These are phyloP conservation scores for Aspergillus olivimuriae DNA, from an alignment of 495 filamentous ascomycete genomes.

Conservation along the genomic window DNA sequence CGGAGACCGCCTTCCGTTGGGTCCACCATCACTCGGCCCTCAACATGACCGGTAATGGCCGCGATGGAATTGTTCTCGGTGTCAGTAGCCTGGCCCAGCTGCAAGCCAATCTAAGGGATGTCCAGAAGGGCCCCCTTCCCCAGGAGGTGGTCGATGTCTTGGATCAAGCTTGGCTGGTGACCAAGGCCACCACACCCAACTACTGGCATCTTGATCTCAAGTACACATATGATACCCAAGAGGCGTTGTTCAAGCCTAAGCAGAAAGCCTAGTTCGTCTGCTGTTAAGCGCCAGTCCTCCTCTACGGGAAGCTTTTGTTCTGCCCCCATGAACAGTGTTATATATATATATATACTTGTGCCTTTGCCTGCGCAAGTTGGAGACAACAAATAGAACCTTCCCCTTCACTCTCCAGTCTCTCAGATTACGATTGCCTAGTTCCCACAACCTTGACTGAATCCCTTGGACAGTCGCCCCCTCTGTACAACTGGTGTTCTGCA, in stretches of 20 bases:
- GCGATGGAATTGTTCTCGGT: slow-evolving; percentile 77
- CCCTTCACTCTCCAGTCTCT: too few species aligned
- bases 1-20: slow-evolving; percentile 85
- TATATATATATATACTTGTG: too few species aligned
- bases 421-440: too few species aligned
- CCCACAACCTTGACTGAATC: too few species aligned
- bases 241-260: slow-evolving; percentile 53
- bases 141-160: slow-evolving; percentile 74
- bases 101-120: slow-evolving; percentile 62
- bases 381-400: too few species aligned
- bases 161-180: slow-evolving; percentile 64
- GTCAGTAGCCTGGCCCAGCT: slow-evolving; percentile 70
- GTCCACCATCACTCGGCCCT: slow-evolving; percentile 72
- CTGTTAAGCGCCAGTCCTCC: too few species aligned
- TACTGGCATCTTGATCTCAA: slow-evolving; percentile 76
- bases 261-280: slow-evolving; percentile 10
- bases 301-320: too few species aligned
- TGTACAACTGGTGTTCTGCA: too few species aligned
- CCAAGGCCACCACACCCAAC: slow-evolving; percentile 58
- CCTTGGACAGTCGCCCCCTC: too few species aligned
- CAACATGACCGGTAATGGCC: slow-evolving; percentile 62
- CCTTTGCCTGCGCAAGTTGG: too few species aligned
- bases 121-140: slow-evolving; percentile 85
- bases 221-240: slow-evolving; percentile 67
- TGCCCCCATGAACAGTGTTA: too few species aligned